Conservation (phyloP, 768 basidiomycete species). For the Pulveroboletus frians region DNA sequence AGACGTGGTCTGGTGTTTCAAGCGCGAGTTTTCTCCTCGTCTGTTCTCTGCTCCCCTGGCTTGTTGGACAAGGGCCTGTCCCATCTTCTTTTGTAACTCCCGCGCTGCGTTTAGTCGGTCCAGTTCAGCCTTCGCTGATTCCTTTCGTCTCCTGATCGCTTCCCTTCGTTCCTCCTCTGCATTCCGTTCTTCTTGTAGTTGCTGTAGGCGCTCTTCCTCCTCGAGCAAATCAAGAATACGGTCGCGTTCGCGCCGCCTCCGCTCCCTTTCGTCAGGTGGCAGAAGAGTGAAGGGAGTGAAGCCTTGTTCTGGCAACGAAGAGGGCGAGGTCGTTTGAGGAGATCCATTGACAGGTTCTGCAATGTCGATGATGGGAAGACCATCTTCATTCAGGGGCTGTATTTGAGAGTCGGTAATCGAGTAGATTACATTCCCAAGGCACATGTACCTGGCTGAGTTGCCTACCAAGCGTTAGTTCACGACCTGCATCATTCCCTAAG, state of each 20-base stretch:
- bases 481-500: conserved; percentile 39
- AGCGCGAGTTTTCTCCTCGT: conserved; percentile 26
- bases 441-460: conserved; percentile 60
- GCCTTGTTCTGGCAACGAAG: conserved; percentile 36
- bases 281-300: conserved; percentile 45
- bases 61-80: conserved; percentile 54
- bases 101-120: conserved; percentile 35
- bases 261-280: conserved; percentile 42
- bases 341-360: conserved; percentile 46
- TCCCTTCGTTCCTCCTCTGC: conserved; percentile 42
- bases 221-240: conserved; percentile 65
- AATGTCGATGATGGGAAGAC: conserved; percentile 75
- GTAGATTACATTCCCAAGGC: conserved; percentile 11
- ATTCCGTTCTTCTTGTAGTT: conserved; percentile 36
- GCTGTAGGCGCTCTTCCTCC: conserved; percentile 56
- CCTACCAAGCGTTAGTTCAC: conserved; percentile 36
- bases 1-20: conserved; percentile 23
- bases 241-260: conserved; percentile 53
- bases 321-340: conserved; percentile 14
- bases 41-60: conserved; percentile 30
- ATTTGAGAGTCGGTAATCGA: conserved; percentile 18
- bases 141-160: conserved; percentile 46
- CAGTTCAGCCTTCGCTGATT: conserved; percentile 41
- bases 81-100: conserved; percentile 75
- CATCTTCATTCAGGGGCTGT: conserved; percentile 71